A percentile compares a stretch with the other conserved stretches of the same genome.
Conservation (phyloP, 257 asterid genomes). For the Gynochthodes officinalis region DNA sequence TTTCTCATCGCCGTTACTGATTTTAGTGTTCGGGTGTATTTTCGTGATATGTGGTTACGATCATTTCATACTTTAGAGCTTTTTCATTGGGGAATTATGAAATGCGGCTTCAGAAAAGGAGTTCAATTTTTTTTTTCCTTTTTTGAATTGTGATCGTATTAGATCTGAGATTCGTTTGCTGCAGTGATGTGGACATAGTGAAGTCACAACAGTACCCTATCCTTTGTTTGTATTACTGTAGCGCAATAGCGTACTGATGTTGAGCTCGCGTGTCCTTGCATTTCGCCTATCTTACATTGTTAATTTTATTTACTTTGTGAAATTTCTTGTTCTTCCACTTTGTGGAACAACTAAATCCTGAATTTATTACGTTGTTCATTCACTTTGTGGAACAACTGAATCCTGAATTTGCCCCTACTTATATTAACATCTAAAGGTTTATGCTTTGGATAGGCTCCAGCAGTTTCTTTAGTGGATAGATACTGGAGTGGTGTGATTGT, state of each 20-base stretch:
- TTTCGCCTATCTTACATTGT: neutral
- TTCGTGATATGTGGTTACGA: neutral
- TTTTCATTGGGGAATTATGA: neutral
- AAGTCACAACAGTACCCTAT: neutral
- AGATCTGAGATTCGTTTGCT: slow-evolving; percentile 17
- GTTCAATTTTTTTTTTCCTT: neutral
- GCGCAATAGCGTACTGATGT: neutral
- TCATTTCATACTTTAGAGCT: neutral
- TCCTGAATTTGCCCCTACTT: neutral
- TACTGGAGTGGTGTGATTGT: slow-evolving; percentile 24
- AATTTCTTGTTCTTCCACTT: neutral
- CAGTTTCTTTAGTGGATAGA: slow-evolving; percentile 5
- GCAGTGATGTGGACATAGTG: neutral
- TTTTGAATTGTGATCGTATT: neutral
- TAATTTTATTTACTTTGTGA: neutral
- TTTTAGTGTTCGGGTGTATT: neutral
- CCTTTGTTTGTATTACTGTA: neutral
- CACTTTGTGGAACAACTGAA: neutral
- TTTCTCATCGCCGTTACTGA: slow-evolving; percentile 6
- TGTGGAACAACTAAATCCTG: neutral
- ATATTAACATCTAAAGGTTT: neutral
- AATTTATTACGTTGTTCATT: neutral
- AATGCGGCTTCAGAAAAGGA: neutral
- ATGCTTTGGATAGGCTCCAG: slow-evolving; percentile 26
- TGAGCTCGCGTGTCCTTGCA: neutral